A percentile compares a stretch with the other conserved stretches of the same genome.
Evolutionary conservation across 306 rosid genomes (phyloP).

Genomic region (Cicer arietinum): DNA sequence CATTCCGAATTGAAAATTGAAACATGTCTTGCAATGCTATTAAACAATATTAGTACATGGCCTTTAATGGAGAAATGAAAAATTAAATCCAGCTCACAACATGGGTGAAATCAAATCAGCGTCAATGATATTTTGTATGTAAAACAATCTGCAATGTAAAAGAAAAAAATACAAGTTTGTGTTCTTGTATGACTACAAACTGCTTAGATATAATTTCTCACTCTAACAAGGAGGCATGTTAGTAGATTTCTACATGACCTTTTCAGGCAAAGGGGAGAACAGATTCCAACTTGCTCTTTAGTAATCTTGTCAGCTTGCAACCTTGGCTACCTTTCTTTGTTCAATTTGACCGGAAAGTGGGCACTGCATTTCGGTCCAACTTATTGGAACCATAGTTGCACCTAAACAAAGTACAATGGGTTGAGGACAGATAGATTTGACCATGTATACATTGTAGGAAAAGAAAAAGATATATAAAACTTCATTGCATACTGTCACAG

Average conservation of each 20-base stretch:
- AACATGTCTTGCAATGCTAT: constrained; percentile 23
- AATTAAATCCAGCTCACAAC: constrained; percentile 2
- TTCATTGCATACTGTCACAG: not conserved
- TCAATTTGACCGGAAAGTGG: constrained; percentile 84
- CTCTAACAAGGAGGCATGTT: constrained; percentile 43
- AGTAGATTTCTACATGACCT: constrained; percentile 41
- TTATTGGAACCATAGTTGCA: constrained; percentile 79
- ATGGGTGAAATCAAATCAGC: constrained; percentile 17
- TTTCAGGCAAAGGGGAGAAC: constrained; percentile 9
- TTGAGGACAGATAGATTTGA: constrained; percentile 28
- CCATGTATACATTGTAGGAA: not conserved
- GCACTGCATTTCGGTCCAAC: constrained; percentile 97
- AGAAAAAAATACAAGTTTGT: constrained; percentile 33
- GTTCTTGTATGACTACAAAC: constrained; percentile 33
- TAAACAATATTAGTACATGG: not conserved
- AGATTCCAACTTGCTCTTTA: constrained; percentile 13
- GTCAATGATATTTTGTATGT: constrained; percentile 22
- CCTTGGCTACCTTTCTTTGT: constrained; percentile 90
- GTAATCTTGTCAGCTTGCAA: constrained; percentile 58
- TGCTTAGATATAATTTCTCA: constrained; percentile 25
- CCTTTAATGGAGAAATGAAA: not conserved
- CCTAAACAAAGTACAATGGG: constrained; percentile 53
- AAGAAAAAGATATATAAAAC: not conserved
- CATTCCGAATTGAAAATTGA: constrained; percentile 12
- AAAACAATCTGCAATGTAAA: constrained; percentile 24